Conservation (phyloP, 2,329 filamentous ascomycete species). For the Colletotrichum tropicale region DNA sequence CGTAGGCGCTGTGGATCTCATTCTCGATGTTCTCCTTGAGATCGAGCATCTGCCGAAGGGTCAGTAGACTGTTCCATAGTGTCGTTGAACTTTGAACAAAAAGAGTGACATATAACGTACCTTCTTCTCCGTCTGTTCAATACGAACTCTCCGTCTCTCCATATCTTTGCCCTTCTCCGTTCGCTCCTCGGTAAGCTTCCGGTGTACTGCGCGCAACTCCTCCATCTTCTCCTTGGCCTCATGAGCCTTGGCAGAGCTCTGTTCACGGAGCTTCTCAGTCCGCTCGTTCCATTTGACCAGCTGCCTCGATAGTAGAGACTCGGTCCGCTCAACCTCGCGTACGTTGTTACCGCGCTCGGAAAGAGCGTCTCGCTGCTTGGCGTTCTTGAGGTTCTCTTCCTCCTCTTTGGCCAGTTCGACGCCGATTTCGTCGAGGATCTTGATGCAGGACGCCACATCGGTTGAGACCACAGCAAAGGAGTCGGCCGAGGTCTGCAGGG, state of each 20-base stretch:
- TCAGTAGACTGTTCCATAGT: constrained; percentile 14
- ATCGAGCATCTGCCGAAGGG: constrained; percentile 82
- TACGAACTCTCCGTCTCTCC: constrained; percentile 88
- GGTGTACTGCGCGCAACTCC: constrained; percentile 80
- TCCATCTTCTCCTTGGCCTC: constrained; percentile 90
- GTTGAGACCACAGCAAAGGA: constrained; percentile 84
- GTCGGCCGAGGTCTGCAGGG: constrained; percentile 89
- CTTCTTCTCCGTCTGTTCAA: constrained; percentile 99
- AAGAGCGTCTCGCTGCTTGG: constrained; percentile 83
- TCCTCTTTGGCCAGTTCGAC: constrained; percentile 89
- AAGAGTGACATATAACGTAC: constrained; percentile 50
- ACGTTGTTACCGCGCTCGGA: constrained; percentile 89
- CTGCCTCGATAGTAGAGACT: constrained; percentile 83
- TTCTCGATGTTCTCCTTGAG: constrained; percentile 97
- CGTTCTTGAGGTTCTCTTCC: constrained; percentile 81
- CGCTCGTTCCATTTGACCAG: constrained; percentile 84
- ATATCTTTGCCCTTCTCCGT: constrained; percentile 89
- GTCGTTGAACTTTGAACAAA: neutral
- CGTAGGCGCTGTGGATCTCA: constrained; percentile 87
- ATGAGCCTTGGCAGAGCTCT: constrained; percentile 80
- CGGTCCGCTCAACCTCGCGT: constrained; percentile 87
- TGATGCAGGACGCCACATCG: constrained; percentile 87
- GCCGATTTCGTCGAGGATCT: constrained; percentile 86
- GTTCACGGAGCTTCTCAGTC: constrained; percentile 81
- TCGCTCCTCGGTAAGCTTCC: constrained; percentile 81